A percentile compares a stretch with the other conserved stretches of the same genome.
Conservation (phyloP, 2,329 filamentous ascomycete genomes). For the Diaporthe amygdali region DNA sequence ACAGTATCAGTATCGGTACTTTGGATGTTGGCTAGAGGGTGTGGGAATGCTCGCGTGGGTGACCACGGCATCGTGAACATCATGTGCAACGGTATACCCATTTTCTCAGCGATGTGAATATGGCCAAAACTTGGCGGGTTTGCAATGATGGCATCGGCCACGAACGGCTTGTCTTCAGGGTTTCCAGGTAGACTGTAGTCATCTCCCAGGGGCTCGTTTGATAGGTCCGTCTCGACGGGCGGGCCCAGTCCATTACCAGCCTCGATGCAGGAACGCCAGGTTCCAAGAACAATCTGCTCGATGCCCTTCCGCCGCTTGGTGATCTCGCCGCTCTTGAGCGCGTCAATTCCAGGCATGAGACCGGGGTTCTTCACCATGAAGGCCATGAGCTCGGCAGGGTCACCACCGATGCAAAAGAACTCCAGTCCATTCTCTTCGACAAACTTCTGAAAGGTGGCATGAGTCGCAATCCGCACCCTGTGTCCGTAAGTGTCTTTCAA, state of each 20-base stretch:
- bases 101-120: conserved; percentile 75
- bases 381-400: conserved; percentile 78
- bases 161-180: conserved; percentile 65
- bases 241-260: conserved; percentile 69
- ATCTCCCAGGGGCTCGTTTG: conserved; percentile 57
- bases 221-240: conserved; percentile 50
- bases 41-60: conserved; percentile 82
- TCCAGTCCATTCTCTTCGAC: conserved; percentile 74
- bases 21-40: conserved; percentile 83
- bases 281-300: conserved; percentile 79
- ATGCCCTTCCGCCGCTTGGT: conserved; percentile 76
- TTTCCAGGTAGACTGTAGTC: conserved; percentile 49
- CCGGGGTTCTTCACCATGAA: conserved; percentile 93
- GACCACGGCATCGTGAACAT: conserved; percentile 98
- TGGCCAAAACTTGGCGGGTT: conserved; percentile 81
- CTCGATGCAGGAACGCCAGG: conserved; percentile 86
- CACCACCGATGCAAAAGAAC: conserved; percentile 79
- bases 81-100: conserved; percentile 77
- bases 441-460: conserved; percentile 70
- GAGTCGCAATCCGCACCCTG: conserved; percentile 75
- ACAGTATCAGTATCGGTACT: conserved; percentile 75
- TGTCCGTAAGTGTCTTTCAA: conserved; percentile 71
- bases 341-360: conserved; percentile 81
- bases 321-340: conserved; percentile 78
- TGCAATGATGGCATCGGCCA: conserved; percentile 82